phyloP scores from a whole-genome alignment of 805 yeast species.

The Monosporozyma siamensis region DNA sequence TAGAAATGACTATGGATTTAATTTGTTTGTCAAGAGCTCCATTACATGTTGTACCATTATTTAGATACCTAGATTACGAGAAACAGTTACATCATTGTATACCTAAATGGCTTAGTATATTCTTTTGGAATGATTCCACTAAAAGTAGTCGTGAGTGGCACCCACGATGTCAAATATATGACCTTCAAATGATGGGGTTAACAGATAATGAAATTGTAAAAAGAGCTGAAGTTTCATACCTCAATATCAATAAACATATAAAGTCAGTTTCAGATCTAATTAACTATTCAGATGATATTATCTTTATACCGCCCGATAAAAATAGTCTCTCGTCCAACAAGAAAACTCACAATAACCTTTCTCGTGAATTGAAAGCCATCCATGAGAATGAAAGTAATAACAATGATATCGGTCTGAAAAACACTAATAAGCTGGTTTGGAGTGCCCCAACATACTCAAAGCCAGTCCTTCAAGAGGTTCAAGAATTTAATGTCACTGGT shows the following conservation, averaged over 20 bases:
- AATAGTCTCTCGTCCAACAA: not conserved
- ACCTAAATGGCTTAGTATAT: slow-evolving; percentile 93
- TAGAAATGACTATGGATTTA: slow-evolving; percentile 82
- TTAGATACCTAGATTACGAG: slow-evolving; percentile 53
- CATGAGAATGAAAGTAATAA: not conserved
- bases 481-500: slow-evolving; percentile 19
- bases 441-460: slow-evolving; percentile 19
- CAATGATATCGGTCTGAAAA: not conserved
- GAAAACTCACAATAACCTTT: not conserved
- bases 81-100: slow-evolving; percentile 58
- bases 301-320: slow-evolving; percentile 32
- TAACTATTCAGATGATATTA: slow-evolving; percentile 54
- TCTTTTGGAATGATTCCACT: slow-evolving; percentile 64
- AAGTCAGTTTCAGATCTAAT: slow-evolving; percentile 48
- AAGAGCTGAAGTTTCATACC: slow-evolving; percentile 49
- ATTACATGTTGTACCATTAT: slow-evolving; percentile 81
- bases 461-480: slow-evolving; percentile 20
- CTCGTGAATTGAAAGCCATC: not conserved
- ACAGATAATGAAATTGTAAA: slow-evolving; percentile 82
- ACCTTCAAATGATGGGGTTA: slow-evolving; percentile 95
- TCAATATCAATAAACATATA: slow-evolving; percentile 31
- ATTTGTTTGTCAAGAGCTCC: slow-evolving; percentile 88
- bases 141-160: slow-evolving; percentile 56
- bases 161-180: slow-evolving; percentile 92
- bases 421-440: slow-evolving; percentile 16